Conservation (phyloP, 805 yeast genomes). For the Blastobotrys muscicola region DNA sequence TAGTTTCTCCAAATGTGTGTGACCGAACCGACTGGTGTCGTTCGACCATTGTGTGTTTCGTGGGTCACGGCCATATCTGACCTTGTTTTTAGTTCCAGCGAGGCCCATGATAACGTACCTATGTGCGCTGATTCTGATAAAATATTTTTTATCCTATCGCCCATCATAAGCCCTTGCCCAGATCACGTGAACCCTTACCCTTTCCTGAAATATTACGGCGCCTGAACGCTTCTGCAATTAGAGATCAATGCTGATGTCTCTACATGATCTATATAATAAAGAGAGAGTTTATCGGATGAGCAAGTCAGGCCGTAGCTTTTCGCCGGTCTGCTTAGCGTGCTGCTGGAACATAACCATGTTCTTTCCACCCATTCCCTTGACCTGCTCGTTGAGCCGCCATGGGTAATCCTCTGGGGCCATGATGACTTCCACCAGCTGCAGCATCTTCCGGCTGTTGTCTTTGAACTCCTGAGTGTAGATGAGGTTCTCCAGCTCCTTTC, state of each 20-base stretch:
- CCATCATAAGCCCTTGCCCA: background rate
- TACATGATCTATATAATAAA: too few species aligned
- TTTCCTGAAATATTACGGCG: background rate
- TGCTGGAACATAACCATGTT: slow-evolving; percentile 17
- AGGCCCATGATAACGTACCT: slow-evolving; percentile 33
- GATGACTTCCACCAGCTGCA: slow-evolving; percentile 50
- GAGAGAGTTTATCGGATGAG: too few species aligned
- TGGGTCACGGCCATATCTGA: slow-evolving; percentile 85
- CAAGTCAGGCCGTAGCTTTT: background rate
- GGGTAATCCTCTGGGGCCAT: slow-evolving; percentile 57
- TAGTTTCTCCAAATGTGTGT: slow-evolving; percentile 63
- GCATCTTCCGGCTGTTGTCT: slow-evolving; percentile 22
- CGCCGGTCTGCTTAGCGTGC: slow-evolving; percentile 11
- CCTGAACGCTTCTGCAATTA: background rate
- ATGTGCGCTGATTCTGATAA: background rate
- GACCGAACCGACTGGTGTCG: slow-evolving; percentile 65
- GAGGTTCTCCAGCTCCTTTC: slow-evolving; percentile 32
- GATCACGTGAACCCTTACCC: background rate
- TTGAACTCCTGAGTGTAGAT: slow-evolving; percentile 30
- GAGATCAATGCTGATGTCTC: background rate
- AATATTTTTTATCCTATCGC: background rate
- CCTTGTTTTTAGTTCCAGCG: slow-evolving; percentile 63
- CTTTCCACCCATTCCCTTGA: slow-evolving; percentile 18
- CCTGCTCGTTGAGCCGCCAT: slow-evolving; percentile 38
- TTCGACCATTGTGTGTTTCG: slow-evolving; percentile 93